These are phyloP conservation scores for maize (Zea mays) DNA, from an alignment of 176 grass and related monocot genomes.

Conservation along the genomic window DNA sequence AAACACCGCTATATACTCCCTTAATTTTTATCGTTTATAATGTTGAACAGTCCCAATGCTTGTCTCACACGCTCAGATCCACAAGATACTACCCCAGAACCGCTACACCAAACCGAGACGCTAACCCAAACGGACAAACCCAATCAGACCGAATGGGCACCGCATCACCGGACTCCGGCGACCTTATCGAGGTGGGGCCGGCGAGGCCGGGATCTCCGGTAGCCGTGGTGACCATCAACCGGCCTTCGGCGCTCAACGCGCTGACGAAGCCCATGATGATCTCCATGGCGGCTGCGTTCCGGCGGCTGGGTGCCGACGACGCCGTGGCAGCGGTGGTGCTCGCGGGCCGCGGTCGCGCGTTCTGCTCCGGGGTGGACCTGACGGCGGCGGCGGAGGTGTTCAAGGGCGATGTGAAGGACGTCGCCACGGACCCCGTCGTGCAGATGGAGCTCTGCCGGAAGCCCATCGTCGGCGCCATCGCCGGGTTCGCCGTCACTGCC, in stretches of 20 bases:
- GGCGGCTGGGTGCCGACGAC: slow-evolving; percentile 57
- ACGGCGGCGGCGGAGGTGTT: slow-evolving; percentile 81
- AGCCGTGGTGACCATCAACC: slow-evolving; percentile 89
- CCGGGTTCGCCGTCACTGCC: slow-evolving; percentile 79
- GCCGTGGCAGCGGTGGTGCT: slow-evolving; percentile 68
- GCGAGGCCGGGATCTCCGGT: slow-evolving; percentile 50
- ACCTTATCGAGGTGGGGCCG: slow-evolving; percentile 64
- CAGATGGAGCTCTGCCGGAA: slow-evolving; percentile 79
- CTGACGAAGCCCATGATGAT: slow-evolving; percentile 85
- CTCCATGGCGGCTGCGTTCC: slow-evolving; percentile 60
- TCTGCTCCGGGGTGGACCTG: slow-evolving; percentile 94
- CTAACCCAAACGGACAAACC: neutral
- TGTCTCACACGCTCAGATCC: too few species aligned
- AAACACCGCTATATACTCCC: too few species aligned
- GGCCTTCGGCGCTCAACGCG: slow-evolving; percentile 80
- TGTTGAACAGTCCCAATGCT: too few species aligned
- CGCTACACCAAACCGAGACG: slow-evolving; percentile 33
- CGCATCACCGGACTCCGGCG: slow-evolving; percentile 41
- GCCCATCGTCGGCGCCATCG: slow-evolving; percentile 77
- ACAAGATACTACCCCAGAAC: neutral
- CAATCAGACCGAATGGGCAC: slow-evolving; percentile 29
- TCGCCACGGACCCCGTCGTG: slow-evolving; percentile 53
- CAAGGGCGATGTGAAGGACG: slow-evolving; percentile 92
- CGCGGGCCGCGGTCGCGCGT: slow-evolving; percentile 62
- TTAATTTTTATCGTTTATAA: too few species aligned